These are phyloP conservation scores for Papilionanthe hybrid DNA, from an alignment of 116 monocot species.

Conservation along the genomic window DNA sequence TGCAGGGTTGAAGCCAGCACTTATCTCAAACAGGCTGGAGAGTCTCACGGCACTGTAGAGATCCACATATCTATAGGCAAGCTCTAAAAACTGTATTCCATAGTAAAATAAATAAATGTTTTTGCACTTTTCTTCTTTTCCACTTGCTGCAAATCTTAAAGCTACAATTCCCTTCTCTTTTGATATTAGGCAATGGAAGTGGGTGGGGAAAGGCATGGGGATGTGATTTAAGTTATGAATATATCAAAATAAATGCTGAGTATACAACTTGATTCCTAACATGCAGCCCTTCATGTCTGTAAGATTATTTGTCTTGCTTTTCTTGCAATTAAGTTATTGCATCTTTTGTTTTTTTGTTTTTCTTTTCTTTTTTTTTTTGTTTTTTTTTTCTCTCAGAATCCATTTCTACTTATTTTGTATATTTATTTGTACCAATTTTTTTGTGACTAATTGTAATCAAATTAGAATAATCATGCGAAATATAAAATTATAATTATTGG, in stretches of 20 bases:
- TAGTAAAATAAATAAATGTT: no score
- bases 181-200: slow-evolving; percentile 38
- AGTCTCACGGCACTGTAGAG: slow-evolving; percentile 79
- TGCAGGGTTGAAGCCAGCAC: slow-evolving; percentile 63
- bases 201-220: slow-evolving; percentile 88
- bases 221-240: slow-evolving; percentile 94
- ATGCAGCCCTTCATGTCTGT: not conserved
- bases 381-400: no score
- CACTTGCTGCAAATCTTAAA: not conserved
- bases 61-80: slow-evolving; percentile 75
- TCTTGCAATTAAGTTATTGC: no score
- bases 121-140: not conserved
- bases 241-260: slow-evolving; percentile 97
- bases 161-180: not conserved
- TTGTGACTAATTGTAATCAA: not conserved
- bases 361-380: no score
- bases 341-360: no score
- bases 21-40: slow-evolving; percentile 71
- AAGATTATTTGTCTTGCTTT: no score
- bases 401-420: not conserved
- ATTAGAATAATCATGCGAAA: no score
- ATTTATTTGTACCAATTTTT: not conserved
- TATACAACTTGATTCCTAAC: slow-evolving; percentile 58
- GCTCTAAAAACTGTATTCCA: slow-evolving; percentile 2
- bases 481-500: no score